Evolutionary conservation across 805 yeast species (phyloP), one percentile per base, ranked within the genome.

Genomic region (Suhomyces tanzawaensis): DNA sequence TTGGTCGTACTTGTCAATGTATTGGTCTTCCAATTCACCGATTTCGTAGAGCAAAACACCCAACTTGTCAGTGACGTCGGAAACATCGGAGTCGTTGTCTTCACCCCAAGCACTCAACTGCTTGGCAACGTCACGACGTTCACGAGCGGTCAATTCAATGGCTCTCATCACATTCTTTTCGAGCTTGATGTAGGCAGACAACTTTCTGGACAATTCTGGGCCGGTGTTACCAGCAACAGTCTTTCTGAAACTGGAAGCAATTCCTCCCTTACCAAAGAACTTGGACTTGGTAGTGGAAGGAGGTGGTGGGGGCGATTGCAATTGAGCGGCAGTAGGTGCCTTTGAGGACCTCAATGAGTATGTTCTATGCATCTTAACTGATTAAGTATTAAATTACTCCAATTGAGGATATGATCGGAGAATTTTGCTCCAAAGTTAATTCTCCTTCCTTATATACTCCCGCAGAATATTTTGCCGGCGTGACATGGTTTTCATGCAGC

Each of bases 291-390:
- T 85, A 38, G 95, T 72, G 22, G 96, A 81, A 29, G 95, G 82
- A 49, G 97, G 98, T 33, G 98, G 98, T 39, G 95, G 91, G 23
- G 98, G 97, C 35, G 85, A 77, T 63, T 84, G 90, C 68, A 91
- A 69, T 70, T 91, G 96, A 50, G 96, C 79, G 44, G 98, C 98
- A 41, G 99, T 90, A 46, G 99, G 99, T 27, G 97, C 98, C 69
- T 96, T 85, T 40, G 83, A 66, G 55, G 89, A 82, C 79, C 99
- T 89, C 69, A 91, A 76, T 24, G 99, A 91, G 71, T 93, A 93
- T 35, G 99, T 91, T 82, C 97, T 85, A 77, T 91, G 97, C 99
- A 93, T 93, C 49, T 34, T 66, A 17, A 14, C 14, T 28, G 6
- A 13, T 28, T 6, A 14, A 7, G 6, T 12, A 13, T 21, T 8